Evolutionary conservation across 2,329 filamentous ascomycete genomes (phyloP), one percentile per base, ranked within the genome.

Genomic region (Purpureocillium takamizusanense): DNA sequence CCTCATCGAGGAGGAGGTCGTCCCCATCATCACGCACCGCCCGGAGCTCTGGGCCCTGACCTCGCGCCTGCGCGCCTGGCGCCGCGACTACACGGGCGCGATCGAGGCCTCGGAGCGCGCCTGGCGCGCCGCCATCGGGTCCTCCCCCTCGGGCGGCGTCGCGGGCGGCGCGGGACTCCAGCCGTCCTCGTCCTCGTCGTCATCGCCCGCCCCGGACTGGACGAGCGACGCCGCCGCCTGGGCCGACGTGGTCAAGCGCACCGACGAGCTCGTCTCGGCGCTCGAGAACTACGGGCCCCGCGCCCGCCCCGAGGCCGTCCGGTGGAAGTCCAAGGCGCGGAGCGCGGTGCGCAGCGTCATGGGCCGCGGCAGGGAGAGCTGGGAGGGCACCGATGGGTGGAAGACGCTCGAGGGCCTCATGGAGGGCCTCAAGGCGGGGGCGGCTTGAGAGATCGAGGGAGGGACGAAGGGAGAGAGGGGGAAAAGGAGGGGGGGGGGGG

Each of bases 281-380:
- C 86, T 95, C 61, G 85, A 92, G 62, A 87, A 82, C 56, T 79
- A 88, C 50, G 85, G 85, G 0, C 65, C 69, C 0, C 70, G 75
- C 46, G 70, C 78, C 15, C 77, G 80, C 45, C 54, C 77, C 23
- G 79, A 95, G 3, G 86, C 86, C 2, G 74, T 73, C 42, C 81
- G 81, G 52, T 98, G 92, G 92, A 84, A 77, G 59, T 85, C 85
- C 46, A 97, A 95, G 72, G 86, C 86, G 1, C 72, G 86, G 51
- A 94, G 78, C 57, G 89, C 89, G 10, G 71, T 95, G 3, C 71
- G 88, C 38, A 87, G 85, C 37, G 81, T 97, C 7, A 73, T 94
- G 70, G 83, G 87, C 0, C 83, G 84, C 54, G 89, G 76, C 0
- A 89, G 78, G 64, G 83, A 86, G 52, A 73, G 61, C 11, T 95